Evolutionary conservation across 1,284 basidiomycete species (phyloP), one percentile per base, ranked within the genome.

Genomic region (Pulchroboletus neoregius): DNA sequence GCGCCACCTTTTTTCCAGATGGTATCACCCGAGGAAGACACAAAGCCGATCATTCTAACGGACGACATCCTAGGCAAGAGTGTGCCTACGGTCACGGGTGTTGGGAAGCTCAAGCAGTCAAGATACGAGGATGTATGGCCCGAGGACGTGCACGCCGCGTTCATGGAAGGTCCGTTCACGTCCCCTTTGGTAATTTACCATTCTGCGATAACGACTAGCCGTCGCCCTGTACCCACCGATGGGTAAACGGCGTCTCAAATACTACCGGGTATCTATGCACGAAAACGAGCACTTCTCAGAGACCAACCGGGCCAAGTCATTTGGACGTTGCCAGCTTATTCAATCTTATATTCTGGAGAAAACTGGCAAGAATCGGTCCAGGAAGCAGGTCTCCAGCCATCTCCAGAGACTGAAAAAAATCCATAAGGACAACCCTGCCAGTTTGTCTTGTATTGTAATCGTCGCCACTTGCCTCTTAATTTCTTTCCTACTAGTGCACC

Each of bases 301-400:
- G 6, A 35, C 48, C 20, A 57, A 51, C 31, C 50, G 45, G 1
- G 23, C 52, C 39, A 67, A 52, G 43, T 65, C 65, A 12, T 68
- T 68, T 45, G 62, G 62, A 34, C 61, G 62, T 4, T 64, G 62
- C 45, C 62, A 64, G 46, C 60, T 68, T 18, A 68, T 64, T 33
- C 66, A 68, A n/a, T 67, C 63, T 0, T 68, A 64, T 35, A 67
- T 64, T 26, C 36, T 68, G 13, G 66, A 63, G 34, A 68, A 68
- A 50, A 63, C 62, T 6, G 66, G 62, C 3, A 65, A 54, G 49
- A 65, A 63, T 50, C 61, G 66, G 5, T 66, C 62, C 28, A 53
- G 62, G 45, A 64, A 64, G 43, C 62, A 64, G 43, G 62, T 64
- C 30, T 64, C 66, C 12, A 64, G 62, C 42, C 62, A 64, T 38